These are phyloP conservation scores for Celoporthe dispersa DNA, from an alignment of 2,329 filamentous ascomycete genomes.

Conservation along the genomic window DNA sequence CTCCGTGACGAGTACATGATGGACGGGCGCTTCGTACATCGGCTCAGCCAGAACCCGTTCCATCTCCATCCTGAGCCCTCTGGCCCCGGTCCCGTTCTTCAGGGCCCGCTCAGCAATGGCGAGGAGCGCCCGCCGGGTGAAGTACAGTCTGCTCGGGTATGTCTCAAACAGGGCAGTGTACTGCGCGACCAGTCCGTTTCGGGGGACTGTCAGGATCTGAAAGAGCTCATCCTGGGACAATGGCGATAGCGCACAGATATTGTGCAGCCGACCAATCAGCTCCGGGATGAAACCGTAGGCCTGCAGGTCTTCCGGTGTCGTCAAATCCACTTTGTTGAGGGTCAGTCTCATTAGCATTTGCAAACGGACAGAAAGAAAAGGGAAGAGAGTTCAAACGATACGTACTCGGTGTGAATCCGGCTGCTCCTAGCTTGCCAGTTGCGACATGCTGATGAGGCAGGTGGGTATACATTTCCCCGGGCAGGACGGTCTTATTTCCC, in stretches of 20 bases:
- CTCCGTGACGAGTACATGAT: slow-evolving; percentile 76
- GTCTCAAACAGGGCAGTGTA: slow-evolving; percentile 86
- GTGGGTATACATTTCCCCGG: slow-evolving; percentile 63
- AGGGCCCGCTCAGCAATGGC: slow-evolving; percentile 74
- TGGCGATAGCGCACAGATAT: slow-evolving; percentile 82
- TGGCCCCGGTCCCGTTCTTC: slow-evolving; percentile 71
- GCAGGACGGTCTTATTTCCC: slow-evolving; percentile 61
- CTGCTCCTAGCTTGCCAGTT: slow-evolving; percentile 31
- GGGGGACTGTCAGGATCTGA: slow-evolving; percentile 88
- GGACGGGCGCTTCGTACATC: slow-evolving; percentile 80
- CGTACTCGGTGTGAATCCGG: slow-evolving; percentile 50
- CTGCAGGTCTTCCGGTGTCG: slow-evolving; percentile 77
- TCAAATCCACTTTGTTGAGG: slow-evolving; percentile 62
- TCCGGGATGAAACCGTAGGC: slow-evolving; percentile 91
- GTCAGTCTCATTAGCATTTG: slow-evolving; percentile 9
- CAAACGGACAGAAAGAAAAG: not conserved
- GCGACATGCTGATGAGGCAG: slow-evolving; percentile 57
- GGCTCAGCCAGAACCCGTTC: slow-evolving; percentile 78
- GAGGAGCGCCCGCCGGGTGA: slow-evolving; percentile 80
- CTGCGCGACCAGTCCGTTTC: slow-evolving; percentile 85
- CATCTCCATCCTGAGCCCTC: slow-evolving; percentile 79
- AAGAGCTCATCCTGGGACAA: slow-evolving; percentile 72
- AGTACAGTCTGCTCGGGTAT: slow-evolving; percentile 77
- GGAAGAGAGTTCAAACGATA: not conserved
- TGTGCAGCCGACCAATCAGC: slow-evolving; percentile 92